Conservation (phyloP, 2,329 filamentous ascomycete genomes). For the Aureobasidium sp. region DNA sequence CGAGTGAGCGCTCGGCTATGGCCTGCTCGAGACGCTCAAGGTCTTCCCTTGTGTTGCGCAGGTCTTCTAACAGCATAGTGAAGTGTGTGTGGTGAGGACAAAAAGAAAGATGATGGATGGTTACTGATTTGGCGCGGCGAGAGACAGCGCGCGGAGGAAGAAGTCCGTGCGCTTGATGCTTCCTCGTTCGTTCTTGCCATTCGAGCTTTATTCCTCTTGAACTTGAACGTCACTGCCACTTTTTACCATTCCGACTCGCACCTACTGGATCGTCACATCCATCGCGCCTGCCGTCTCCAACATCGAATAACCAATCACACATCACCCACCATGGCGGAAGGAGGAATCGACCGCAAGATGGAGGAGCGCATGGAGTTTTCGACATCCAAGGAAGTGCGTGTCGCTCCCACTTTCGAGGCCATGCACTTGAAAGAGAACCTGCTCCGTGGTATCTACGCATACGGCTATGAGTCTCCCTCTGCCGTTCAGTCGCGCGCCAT, state of each 20-base stretch:
- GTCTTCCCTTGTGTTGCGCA: constrained; percentile 91
- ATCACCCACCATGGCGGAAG: constrained; percentile 69
- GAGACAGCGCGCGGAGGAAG: not conserved
- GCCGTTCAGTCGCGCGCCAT: constrained; percentile 98
- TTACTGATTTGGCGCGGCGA: constrained; percentile 1
- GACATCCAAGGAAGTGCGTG: constrained; percentile 95
- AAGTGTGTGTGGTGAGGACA: not conserved
- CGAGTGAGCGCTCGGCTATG: constrained; percentile 76
- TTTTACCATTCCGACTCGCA: not conserved
- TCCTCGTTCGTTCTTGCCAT: not conserved
- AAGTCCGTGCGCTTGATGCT: not conserved
- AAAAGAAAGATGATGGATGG: not conserved
- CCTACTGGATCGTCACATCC: not conserved
- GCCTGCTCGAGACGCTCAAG: constrained; percentile 92
- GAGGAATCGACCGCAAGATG: constrained; percentile 77
- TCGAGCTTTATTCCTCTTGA: constrained; percentile 8
- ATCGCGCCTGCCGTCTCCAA: not conserved
- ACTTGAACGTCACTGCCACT: not conserved
- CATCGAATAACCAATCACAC: not conserved
- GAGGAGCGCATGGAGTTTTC: constrained; percentile 98
- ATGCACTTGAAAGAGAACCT: constrained; percentile 98
- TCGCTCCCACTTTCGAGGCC: constrained; percentile 86
- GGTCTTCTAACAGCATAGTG: constrained; percentile 77
- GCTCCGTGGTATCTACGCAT: constrained; percentile 93
- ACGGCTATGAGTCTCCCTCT: constrained; percentile 96